Conservation (phyloP, 2,329 filamentous ascomycete species). For the Neonectria ditissima region DNA sequence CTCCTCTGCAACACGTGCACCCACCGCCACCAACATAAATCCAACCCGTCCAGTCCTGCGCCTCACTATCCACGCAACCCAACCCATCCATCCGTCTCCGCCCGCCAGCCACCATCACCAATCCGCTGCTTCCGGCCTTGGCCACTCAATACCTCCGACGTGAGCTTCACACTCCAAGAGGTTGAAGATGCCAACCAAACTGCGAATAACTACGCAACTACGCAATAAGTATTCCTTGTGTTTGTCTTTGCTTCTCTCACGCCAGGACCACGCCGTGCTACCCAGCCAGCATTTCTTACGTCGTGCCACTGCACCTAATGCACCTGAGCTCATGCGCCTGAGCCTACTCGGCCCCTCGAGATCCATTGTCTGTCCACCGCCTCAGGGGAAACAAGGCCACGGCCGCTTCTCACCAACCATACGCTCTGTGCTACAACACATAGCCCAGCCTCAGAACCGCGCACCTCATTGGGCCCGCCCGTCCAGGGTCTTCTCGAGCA, state of each 20-base stretch:
- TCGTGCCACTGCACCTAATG: neutral
- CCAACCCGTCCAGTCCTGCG: too few relatives aligned
- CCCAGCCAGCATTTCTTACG: neutral
- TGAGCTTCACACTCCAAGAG: neutral
- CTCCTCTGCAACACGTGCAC: constrained; percentile 10
- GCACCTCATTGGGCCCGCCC: neutral
- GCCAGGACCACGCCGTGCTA: neutral
- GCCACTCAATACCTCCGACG: neutral
- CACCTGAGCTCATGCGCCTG: neutral
- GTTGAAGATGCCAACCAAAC: too few relatives aligned
- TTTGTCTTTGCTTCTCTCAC: neutral
- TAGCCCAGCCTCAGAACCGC: neutral
- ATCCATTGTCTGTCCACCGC: constrained; percentile 11
- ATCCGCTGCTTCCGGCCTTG: constrained; percentile 17
- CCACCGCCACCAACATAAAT: neutral
- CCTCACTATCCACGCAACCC: constrained; percentile 23
- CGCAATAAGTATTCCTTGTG: neutral
- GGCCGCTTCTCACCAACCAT: constrained; percentile 5
- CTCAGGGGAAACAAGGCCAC: constrained; percentile 2
- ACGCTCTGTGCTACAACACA: neutral
- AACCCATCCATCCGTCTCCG: constrained; percentile 14
- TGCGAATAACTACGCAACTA: neutral
- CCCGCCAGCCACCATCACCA: constrained; percentile 10
- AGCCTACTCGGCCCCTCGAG: constrained; percentile 11
- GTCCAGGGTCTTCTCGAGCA: neutral